These are phyloP conservation scores for Erigeron philadelphicus DNA, from an alignment of 140 eudicot genomes.

Conservation along the genomic window DNA sequence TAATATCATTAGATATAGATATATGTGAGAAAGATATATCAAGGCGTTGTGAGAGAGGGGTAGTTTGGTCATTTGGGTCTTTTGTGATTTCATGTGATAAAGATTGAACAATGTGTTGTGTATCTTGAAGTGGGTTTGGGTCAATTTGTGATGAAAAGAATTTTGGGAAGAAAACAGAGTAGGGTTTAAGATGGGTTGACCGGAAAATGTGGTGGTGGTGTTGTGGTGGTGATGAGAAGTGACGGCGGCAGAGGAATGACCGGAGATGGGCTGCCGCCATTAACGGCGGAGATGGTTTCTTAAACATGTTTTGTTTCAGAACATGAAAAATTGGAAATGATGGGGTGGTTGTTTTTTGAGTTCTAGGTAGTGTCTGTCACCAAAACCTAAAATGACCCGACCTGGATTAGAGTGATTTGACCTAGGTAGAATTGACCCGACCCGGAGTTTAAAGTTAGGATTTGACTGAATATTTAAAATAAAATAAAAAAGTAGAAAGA, in stretches of 20 bases:
- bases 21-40: conserved; percentile 67
- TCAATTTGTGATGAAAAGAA: conserved; percentile 42
- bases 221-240: conserved; percentile 27
- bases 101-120: conserved; percentile 31
- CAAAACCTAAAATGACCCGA: too few species aligned
- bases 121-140: conserved; percentile 25
- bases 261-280: conserved; percentile 42
- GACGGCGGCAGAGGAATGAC: conserved; percentile 33
- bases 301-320: conserved; percentile 34
- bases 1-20: conserved; percentile 34
- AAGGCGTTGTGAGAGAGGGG: conserved; percentile 54
- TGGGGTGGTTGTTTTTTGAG: too few species aligned
- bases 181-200: conserved; percentile 19
- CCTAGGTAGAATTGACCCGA: too few species aligned
- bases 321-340: too few species aligned
- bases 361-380: too few species aligned
- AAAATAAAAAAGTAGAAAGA: too few species aligned
- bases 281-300: conserved; percentile 31
- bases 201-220: conserved; percentile 18
- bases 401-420: too few species aligned
- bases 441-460: too few species aligned
- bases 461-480: too few species aligned
- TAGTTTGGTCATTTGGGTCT: conserved; percentile 39
- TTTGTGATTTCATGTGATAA: conserved; percentile 67
- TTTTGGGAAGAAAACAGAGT: conserved; percentile 20